phyloP scores from a whole-genome alignment of 768 basidiomycete genomes.

The Lactarius quietus region DNA sequence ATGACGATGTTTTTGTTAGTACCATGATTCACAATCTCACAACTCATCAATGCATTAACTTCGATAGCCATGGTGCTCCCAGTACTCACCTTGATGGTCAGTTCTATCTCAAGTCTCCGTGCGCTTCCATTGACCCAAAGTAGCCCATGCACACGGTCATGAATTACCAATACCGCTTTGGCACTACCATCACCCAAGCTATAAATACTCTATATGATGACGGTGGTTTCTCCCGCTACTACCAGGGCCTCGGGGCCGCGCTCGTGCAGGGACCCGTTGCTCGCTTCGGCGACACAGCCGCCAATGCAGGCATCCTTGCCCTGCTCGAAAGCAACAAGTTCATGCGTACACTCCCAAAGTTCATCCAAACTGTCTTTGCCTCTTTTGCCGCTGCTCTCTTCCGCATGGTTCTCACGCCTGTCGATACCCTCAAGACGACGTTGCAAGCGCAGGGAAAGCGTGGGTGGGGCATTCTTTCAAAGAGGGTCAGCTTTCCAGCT shows the following conservation, averaged over 20 bases:
- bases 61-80: slow-evolving; percentile 86
- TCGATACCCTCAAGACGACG: slow-evolving; percentile 95
- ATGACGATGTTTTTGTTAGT: slow-evolving; percentile 10
- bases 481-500: slow-evolving; percentile 45
- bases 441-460: slow-evolving; percentile 84
- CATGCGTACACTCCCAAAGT: slow-evolving; percentile 56
- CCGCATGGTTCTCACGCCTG: slow-evolving; percentile 87
- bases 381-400: slow-evolving; percentile 77
- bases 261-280: slow-evolving; percentile 80
- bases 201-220: slow-evolving; percentile 66
- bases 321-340: slow-evolving; percentile 74
- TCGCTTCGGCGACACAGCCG: slow-evolving; percentile 93
- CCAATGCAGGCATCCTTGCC: slow-evolving; percentile 89
- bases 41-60: slow-evolving; percentile 6
- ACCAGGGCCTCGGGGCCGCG: slow-evolving; percentile 82
- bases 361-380: slow-evolving; percentile 76
- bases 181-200: slow-evolving; percentile 67
- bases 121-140: slow-evolving; percentile 9
- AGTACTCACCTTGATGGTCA: slow-evolving; percentile 79
- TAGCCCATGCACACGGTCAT: slow-evolving; percentile 93
- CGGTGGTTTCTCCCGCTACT: slow-evolving; percentile 81
- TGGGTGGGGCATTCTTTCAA: slow-evolving; percentile 62
- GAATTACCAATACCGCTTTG: slow-evolving; percentile 95
- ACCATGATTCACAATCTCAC: not conserved
- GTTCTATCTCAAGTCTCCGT: slow-evolving; percentile 8